Evolutionary conservation across 495 filamentous ascomycete genomes (phyloP).

Genomic region (Parachaetomium inaequale): DNA sequence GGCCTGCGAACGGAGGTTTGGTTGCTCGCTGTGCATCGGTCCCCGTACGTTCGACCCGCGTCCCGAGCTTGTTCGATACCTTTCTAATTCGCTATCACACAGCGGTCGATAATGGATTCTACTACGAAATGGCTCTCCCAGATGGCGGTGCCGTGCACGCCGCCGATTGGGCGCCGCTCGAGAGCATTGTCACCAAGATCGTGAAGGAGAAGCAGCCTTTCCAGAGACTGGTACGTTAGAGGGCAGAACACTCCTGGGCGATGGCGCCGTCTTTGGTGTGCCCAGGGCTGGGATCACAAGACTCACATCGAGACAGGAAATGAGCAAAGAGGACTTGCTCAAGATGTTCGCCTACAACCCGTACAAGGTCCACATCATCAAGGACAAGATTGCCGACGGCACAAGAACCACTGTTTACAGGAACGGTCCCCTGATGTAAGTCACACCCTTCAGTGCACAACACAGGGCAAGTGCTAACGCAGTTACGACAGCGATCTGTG

Average conservation of each 20-base stretch:
- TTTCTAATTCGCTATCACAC: neutral
- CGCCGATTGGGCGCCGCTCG: slow-evolving; percentile 75
- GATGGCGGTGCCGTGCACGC: slow-evolving; percentile 67
- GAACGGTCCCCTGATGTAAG: slow-evolving; percentile 49
- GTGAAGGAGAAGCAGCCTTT: slow-evolving; percentile 97
- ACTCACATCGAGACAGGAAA: slow-evolving; percentile 35
- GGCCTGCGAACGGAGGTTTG: slow-evolving; percentile 82
- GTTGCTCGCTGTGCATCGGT: slow-evolving; percentile 86
- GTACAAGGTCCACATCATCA: slow-evolving; percentile 88
- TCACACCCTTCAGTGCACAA: neutral
- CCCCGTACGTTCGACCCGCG: slow-evolving; percentile 55
- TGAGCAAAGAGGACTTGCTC: slow-evolving; percentile 83
- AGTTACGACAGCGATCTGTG: slow-evolving; percentile 38
- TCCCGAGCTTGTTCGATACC: neutral
- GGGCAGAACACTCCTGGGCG: neutral
- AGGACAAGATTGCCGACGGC: slow-evolving; percentile 82
- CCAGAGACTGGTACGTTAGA: slow-evolving; percentile 62
- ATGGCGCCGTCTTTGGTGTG: neutral
- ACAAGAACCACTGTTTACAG: slow-evolving; percentile 92
- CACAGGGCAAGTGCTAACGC: neutral
- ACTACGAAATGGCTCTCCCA: slow-evolving; percentile 92
- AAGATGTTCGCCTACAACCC: slow-evolving; percentile 94
- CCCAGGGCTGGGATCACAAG: neutral
- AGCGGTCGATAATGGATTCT: slow-evolving; percentile 79
- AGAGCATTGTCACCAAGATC: slow-evolving; percentile 67